Evolutionary conservation across 306 rosid species (phyloP), one percentile per base, ranked within the genome.

Genomic region (Myrica gale): DNA sequence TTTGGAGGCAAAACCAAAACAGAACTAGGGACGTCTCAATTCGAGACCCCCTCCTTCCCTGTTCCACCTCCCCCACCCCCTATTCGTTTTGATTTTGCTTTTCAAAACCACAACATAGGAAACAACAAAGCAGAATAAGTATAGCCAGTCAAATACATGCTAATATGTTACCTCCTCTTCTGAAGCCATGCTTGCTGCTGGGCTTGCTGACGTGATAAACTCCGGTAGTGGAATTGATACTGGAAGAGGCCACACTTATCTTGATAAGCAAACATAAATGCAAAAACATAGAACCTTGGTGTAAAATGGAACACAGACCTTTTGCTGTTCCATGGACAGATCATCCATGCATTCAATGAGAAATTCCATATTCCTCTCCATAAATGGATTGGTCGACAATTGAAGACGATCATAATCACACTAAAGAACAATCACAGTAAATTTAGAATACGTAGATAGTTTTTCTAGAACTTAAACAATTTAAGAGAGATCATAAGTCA

Each of bases 131-230:
- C 54, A 74, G 47, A 67, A 43, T 10, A 80, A 63, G 57, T 58
- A 58, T 42, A 37, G n/a, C 23, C 55, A 60, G 71, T 77, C 58
- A 69, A 41, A 32, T 44, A 45, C 52, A 58, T 58, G 75, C 20
- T 37, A 52, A 47, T 39, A 72, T 11, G 19, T 67, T 76, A 95
- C 98, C 97, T 95, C 88, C 98, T 92, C 84, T 95, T 95, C 74
- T 95, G 98, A 82, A 95, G 92, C 98, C 98, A 95, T 69, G 96
- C 96, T 84, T 90, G 97, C 85, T 95, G 98, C 78, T 92, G 98
- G 79, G 93, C 93, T 87, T 92, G 98, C 84, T 89, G 97, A 58
- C 98, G 97, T 15, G 97, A 88, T 84, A 92, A 82, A 84, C 87
- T 92, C 47, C 97, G 74, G 57, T 90, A 89, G 81, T 89, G 65